These are phyloP conservation scores for Phytophthora sp. DNA, from an alignment of 352 stramenopile species.

Conservation along the genomic window DNA sequence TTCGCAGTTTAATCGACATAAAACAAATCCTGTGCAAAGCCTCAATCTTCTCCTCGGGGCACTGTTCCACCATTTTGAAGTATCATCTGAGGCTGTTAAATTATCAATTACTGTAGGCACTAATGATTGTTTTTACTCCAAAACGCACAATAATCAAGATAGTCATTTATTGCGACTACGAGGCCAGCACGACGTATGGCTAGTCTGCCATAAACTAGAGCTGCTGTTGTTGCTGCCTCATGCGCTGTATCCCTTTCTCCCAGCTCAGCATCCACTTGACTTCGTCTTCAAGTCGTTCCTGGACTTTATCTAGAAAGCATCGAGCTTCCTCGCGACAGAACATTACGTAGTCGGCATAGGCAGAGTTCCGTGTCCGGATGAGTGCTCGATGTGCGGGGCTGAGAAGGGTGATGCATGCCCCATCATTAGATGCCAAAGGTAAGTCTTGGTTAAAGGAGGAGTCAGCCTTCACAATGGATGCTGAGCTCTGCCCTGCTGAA, in stretches of 20 bases:
- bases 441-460: slow-evolving; percentile 32
- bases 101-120: too few relatives aligned
- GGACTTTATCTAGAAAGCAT: slow-evolving; percentile 24
- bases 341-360: slow-evolving; percentile 43
- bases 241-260: slow-evolving; percentile 55
- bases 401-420: slow-evolving; percentile 52
- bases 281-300: slow-evolving; percentile 64
- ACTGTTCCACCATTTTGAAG: too few relatives aligned
- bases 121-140: too few relatives aligned
- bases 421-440: slow-evolving; percentile 29
- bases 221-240: too few relatives aligned
- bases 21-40: too few relatives aligned
- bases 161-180: too few relatives aligned
- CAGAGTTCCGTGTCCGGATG: slow-evolving; percentile 48
- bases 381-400: slow-evolving; percentile 66
- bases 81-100: too few relatives aligned
- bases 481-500: neutral
- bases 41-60: too few relatives aligned
- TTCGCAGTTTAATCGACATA: neutral
- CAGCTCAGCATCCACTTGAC: slow-evolving; percentile 60
- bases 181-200: too few relatives aligned
- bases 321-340: slow-evolving; percentile 37
- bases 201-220: too few relatives aligned
- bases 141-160: too few relatives aligned
- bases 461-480: slow-evolving; percentile 19